phyloP scores from a whole-genome alignment of 2,329 filamentous ascomycete species.

The Colletotrichum lindemuthianum region DNA sequence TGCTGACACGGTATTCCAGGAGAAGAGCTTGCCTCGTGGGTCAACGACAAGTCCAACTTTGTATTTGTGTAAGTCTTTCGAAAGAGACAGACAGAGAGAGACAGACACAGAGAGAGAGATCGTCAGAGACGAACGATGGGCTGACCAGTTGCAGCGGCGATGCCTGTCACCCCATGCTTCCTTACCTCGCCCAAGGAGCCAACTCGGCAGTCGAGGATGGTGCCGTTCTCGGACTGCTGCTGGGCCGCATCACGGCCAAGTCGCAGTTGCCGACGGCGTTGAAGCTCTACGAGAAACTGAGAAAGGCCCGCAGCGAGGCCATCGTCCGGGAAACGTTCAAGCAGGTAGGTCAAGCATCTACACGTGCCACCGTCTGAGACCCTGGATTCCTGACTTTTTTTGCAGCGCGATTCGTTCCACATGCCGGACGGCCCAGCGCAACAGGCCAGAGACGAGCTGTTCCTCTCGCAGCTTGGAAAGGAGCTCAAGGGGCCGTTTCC shows the following conservation, averaged over 20 bases:
- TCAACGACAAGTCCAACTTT: conserved; percentile 62
- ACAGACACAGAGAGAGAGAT: too few species aligned
- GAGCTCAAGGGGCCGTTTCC: conserved; percentile 66
- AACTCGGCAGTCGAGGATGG: conserved; percentile 76
- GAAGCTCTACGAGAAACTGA: conserved; percentile 55
- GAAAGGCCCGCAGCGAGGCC: conserved; percentile 58
- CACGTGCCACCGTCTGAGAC: too few species aligned
- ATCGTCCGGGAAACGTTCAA: conserved; percentile 71
- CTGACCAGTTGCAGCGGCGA: conserved; percentile 57
- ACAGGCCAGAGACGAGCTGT: conserved; percentile 64
- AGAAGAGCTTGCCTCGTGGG: conserved; percentile 63
- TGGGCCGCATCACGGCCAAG: conserved; percentile 60
- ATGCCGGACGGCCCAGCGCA: conserved; percentile 66
- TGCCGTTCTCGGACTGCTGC: conserved; percentile 68
- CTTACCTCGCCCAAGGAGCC: conserved; percentile 72
- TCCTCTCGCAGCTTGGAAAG: conserved; percentile 64
- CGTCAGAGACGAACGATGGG: too few species aligned
- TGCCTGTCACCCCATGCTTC: conserved; percentile 72
- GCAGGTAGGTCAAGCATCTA: conserved; percentile 13
- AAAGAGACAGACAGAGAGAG: too few species aligned
- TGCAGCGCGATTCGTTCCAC: conserved; percentile 61
- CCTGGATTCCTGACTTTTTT: neutral
- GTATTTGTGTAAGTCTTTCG: conserved; percentile 52
- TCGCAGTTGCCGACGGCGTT: conserved; percentile 57
- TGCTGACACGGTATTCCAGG: conserved; percentile 40